These are phyloP conservation scores for Penicillium nucicola DNA, from an alignment of 495 filamentous ascomycete genomes.

Conservation along the genomic window DNA sequence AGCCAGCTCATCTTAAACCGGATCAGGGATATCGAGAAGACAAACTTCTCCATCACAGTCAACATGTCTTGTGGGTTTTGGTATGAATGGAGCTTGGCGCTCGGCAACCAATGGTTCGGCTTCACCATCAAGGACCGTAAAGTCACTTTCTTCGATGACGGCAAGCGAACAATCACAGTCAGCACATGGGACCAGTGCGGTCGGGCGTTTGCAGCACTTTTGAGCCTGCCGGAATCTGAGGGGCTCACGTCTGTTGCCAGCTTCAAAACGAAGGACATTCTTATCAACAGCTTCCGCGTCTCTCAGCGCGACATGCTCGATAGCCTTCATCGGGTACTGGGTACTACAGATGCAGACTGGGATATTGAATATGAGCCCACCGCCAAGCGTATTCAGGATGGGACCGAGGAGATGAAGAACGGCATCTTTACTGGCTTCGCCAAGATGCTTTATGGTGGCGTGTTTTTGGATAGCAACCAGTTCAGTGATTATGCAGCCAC, in stretches of 20 bases:
- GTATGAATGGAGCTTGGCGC: conserved; percentile 50
- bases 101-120: conserved; percentile 35
- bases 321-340: conserved; percentile 51
- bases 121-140: conserved; percentile 41
- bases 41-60: conserved; percentile 45
- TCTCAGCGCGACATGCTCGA: conserved; percentile 54
- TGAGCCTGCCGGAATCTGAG: conserved; percentile 34
- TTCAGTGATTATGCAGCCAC: conserved; percentile 38
- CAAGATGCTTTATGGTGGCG: conserved; percentile 44
- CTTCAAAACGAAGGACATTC: conserved; percentile 39
- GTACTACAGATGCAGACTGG: conserved; percentile 51
- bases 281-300: conserved; percentile 45
- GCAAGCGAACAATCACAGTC: conserved; percentile 32
- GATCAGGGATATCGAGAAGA: conserved; percentile 33
- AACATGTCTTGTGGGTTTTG: conserved; percentile 46
- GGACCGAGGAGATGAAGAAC: conserved; percentile 33
- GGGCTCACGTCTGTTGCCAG: conserved; percentile 17
- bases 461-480: conserved; percentile 44
- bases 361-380: conserved; percentile 41
- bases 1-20: background rate
- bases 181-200: conserved; percentile 47
- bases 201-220: conserved; percentile 37
- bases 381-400: conserved; percentile 42
- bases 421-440: conserved; percentile 30
- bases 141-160: conserved; percentile 50